These are phyloP conservation scores for Spizellomyces sp. DNA, from an alignment of 192 early-diverging fungal species.

Conservation along the genomic window DNA sequence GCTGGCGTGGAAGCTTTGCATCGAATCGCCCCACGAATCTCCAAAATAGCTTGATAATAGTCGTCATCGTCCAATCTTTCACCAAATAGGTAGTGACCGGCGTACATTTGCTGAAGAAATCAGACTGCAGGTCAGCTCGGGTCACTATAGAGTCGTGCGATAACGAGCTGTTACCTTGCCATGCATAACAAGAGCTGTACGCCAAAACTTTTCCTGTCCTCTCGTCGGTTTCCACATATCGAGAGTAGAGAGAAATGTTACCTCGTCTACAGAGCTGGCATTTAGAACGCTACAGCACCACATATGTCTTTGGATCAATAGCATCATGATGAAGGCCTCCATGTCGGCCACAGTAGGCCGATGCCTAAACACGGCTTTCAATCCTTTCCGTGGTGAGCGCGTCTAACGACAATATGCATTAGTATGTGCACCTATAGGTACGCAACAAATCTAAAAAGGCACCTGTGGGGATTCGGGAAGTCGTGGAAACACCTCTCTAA, in stretches of 20 bases:
- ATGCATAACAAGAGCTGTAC: background rate
- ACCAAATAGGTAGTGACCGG: background rate
- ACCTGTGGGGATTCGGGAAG: constrained; percentile 3
- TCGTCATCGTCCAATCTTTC: background rate
- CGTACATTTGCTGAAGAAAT: background rate
- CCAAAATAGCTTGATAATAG: background rate
- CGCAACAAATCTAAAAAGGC: too few relatives aligned
- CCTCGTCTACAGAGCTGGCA: background rate
- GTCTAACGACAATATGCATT: too few relatives aligned
- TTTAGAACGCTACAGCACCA: background rate
- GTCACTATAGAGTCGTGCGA: background rate
- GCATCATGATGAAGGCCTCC: constrained; percentile 16
- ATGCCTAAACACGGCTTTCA: constrained; percentile 1
- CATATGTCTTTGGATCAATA: constrained; percentile 8
- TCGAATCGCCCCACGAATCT: constrained; percentile 3
- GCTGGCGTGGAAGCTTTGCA: background rate
- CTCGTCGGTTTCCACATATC: background rate
- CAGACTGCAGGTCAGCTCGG: background rate
- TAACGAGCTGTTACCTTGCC: background rate
- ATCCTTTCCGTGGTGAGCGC: background rate
- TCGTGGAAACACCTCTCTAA: constrained; percentile 3
- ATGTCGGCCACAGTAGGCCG: constrained; percentile 5
- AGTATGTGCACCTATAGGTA: too few relatives aligned
- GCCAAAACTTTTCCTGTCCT: constrained; percentile 7
- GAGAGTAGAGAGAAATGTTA: background rate